Evolutionary conservation across 306 rosid genomes (phyloP), one percentile per base, ranked within the genome.

Genomic region (Vicia sativa): DNA sequence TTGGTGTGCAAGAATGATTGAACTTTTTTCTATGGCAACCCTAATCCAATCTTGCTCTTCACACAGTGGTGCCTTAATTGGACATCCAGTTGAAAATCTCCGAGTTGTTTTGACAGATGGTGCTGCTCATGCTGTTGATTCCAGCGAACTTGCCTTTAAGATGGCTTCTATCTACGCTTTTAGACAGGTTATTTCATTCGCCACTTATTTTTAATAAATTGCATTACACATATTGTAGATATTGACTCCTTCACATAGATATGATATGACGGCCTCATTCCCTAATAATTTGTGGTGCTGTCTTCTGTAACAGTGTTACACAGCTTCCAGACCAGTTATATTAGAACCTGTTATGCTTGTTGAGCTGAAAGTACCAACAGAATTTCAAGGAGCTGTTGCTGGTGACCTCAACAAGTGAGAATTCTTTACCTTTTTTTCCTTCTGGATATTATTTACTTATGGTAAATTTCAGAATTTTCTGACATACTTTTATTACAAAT

Each of bases 91-190:
- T 7, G 99, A 93, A 85, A 82, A 90, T 74, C 75, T 93, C 39
- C 90, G 90, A 70, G 83, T 88, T 64, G 91, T 85, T 68, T 79
- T 90, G 76, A 88, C 83, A 18, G 99, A 93, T 84, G 99, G 99
- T 62, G 97, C 99, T 80, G 77, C 99, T 38, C 99, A 90, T 74
- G 81, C 97, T 46, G 99, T 93, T 82, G 97, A 93, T 87, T 93
- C 97, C 72, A 93, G 97, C 73, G 99, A 93, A 82, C 99, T 93
- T 82, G 99, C 99, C 16, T 93, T 93, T 81, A 93, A 93, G 85
- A 65, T 93, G 72, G 99, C 99, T 18, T 72, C 99, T 62, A 93
- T 93, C 62, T 93, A 93, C 82, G 99, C 99, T 45, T 93, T 93
- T 69, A 90, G 99, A 93, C 84, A 88, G 96, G 99, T 90, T 29